A percentile compares a stretch with the other conserved stretches of the same genome.
phyloP scores from a whole-genome alignment of 2,329 filamentous ascomycete genomes.

The Colletotrichum musicola region DNA sequence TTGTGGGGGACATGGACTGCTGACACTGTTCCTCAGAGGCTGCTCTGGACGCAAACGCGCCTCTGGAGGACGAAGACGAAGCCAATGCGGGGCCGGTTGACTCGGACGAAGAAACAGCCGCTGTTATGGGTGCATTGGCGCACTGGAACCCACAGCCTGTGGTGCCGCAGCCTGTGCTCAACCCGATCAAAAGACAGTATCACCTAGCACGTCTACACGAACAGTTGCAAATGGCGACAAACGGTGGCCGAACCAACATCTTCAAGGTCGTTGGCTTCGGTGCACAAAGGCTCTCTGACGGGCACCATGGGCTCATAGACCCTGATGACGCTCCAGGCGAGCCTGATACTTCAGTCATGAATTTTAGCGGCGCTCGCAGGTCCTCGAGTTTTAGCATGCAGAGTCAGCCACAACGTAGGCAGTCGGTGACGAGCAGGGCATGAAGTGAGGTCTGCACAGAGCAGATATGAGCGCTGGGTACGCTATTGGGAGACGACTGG shows the following conservation, averaged over 20 bases:
- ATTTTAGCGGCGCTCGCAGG: slow-evolving; percentile 52
- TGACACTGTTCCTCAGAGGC: slow-evolving; percentile 71
- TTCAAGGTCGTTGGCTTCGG: slow-evolving; percentile 71
- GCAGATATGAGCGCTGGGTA: no score
- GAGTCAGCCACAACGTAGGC: slow-evolving; percentile 55
- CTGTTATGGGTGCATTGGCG: slow-evolving; percentile 85
- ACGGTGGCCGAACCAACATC: slow-evolving; percentile 74
- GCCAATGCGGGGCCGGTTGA: slow-evolving; percentile 85
- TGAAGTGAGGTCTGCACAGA: slow-evolving; percentile 45
- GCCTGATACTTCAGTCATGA: slow-evolving; percentile 60
- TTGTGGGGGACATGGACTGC: slow-evolving; percentile 1
- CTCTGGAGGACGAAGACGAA: slow-evolving; percentile 87
- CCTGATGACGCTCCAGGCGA: slow-evolving; percentile 71
- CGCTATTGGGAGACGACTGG: no score
- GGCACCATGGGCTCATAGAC: slow-evolving; percentile 60
- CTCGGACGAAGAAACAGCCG: slow-evolving; percentile 92
- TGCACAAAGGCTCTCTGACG: slow-evolving; percentile 65
- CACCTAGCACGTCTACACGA: slow-evolving; percentile 73
- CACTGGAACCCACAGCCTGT: slow-evolving; percentile 84
- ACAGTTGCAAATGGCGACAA: slow-evolving; percentile 75
- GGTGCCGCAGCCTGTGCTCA: slow-evolving; percentile 73
- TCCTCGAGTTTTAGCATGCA: slow-evolving; percentile 62
- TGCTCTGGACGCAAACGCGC: slow-evolving; percentile 93
- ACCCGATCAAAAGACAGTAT: slow-evolving; percentile 73
- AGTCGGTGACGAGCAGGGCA: slow-evolving; percentile 62